Evolutionary conservation across 2,329 filamentous ascomycete species (phyloP).

Genomic region (Neoarthrinium moseri): DNA sequence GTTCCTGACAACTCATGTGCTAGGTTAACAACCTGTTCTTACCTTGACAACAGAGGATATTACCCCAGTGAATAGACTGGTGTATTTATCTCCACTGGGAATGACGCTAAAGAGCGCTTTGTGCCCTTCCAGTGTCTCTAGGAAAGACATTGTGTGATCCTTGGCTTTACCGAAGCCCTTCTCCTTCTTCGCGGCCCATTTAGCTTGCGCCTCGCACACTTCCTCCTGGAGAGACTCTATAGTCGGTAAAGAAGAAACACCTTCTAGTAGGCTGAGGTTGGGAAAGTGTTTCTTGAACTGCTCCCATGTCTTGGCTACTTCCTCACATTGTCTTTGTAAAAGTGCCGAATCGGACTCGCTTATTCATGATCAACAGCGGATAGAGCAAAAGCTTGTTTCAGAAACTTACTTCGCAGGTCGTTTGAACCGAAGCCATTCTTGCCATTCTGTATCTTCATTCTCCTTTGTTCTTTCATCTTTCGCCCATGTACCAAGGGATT

Average conservation of each 20-base stretch:
- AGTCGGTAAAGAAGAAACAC: constrained; percentile 1
- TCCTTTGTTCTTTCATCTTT: neutral
- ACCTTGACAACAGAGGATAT: constrained; percentile 12
- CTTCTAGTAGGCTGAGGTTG: constrained; percentile 1
- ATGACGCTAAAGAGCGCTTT: constrained; percentile 11
- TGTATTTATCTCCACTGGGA: constrained; percentile 11
- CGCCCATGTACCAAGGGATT: constrained; percentile 3
- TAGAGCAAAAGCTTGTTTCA: neutral
- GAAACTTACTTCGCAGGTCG: neutral
- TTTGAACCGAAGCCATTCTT: constrained; percentile 7
- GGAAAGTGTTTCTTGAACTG: constrained; percentile 2
- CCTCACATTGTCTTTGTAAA: constrained; percentile 4
- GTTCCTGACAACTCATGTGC: neutral
- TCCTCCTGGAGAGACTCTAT: neutral
- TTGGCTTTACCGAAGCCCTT: constrained; percentile 10
- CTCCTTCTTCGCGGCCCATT: constrained; percentile 6
- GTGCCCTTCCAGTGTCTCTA: constrained; percentile 10
- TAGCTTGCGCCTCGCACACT: constrained; percentile 1
- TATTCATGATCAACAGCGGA: neutral
- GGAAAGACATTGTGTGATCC: constrained; percentile 2
- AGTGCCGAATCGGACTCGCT: constrained; percentile 2
- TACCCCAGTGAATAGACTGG: constrained; percentile 7
- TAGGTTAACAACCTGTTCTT: too few species aligned
- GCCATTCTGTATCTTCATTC: neutral
- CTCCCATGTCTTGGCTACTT: constrained; percentile 8